These are phyloP conservation scores for Polyplosphaeria fusca DNA, from an alignment of 495 filamentous ascomycete genomes.

Conservation along the genomic window DNA sequence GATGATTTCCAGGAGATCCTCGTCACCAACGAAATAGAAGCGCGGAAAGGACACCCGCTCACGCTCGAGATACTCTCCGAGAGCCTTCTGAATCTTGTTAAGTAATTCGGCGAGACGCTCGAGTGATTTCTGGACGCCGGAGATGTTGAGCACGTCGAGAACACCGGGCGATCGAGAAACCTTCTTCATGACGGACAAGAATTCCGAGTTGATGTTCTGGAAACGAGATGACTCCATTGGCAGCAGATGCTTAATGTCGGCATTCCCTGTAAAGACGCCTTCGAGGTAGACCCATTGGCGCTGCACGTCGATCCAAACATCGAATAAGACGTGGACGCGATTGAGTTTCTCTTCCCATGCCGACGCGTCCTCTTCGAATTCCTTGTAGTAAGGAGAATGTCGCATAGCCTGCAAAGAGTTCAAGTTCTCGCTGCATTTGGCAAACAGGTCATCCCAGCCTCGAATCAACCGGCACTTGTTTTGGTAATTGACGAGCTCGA, in stretches of 20 bases:
- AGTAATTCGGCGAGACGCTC: slow-evolving; percentile 91
- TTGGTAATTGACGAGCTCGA: slow-evolving; percentile 95
- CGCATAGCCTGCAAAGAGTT: slow-evolving; percentile 98
- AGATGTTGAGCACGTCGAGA: slow-evolving; percentile 90
- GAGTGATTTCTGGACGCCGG: slow-evolving; percentile 89
- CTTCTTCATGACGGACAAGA: slow-evolving; percentile 97
- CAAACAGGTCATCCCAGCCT: slow-evolving; percentile 97
- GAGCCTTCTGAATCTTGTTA: slow-evolving; percentile 98
- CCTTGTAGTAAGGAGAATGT: slow-evolving; percentile 97
- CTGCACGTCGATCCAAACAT: slow-evolving; percentile 99
- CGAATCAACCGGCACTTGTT: slow-evolving; percentile 96
- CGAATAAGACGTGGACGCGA: slow-evolving; percentile 92
- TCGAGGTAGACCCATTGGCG: slow-evolving; percentile 99
- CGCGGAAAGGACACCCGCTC: slow-evolving; percentile 95
- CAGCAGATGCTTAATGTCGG: slow-evolving; percentile 96
- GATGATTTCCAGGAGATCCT: slow-evolving; percentile 98
- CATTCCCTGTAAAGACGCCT: slow-evolving; percentile 96
- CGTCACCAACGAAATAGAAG: slow-evolving; percentile 99
- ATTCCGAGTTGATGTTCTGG: slow-evolving; percentile 98
- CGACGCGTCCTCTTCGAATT: slow-evolving; percentile 95
- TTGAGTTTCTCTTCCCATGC: slow-evolving; percentile 98
- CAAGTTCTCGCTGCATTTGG: slow-evolving; percentile 95
- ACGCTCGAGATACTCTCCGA: slow-evolving; percentile 97
- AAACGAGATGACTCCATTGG: slow-evolving; percentile 94
- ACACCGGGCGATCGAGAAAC: slow-evolving; percentile 93